Base-by-base conservation (phyloP, 768 basidiomycete genomes). In the Russula earlei region DNA sequence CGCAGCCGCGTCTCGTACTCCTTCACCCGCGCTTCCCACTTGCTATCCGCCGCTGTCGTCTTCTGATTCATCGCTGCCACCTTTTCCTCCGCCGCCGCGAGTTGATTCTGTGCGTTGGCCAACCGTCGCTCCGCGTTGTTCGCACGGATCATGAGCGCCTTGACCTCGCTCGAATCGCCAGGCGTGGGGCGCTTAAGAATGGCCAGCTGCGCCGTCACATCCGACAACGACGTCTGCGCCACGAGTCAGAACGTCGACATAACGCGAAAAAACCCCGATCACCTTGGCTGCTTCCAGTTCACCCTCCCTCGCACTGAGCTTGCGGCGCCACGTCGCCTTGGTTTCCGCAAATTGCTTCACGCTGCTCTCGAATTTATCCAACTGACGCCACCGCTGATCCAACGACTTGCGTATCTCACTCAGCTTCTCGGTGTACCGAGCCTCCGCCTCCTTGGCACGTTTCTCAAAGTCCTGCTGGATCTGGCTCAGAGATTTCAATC, bases 21-120 rank as follows among this genome's bases (percentile, higher is more conserved):
- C 69, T 84, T 86, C 43, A 98, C 89, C n/a, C 94, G 76, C 0
- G 86, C 90, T 65, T 94, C 93, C 92, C 94, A 98, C 69, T 94
- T 95, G 50, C 72, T 74, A 62, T 96, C 93, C 0, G 88, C 86
- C 0, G 73, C 74, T 0, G 75, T 73, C 36, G 78, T 87, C 74
- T 84, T 87, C 71, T 83, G 77, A 61, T 85, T 86, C 70, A 88
- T 77, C 38, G 73, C 68, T 1, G 85, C 81, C 47, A 94, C 77
- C 71, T 85, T 86, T 70, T 94, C 91, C 67, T 98, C 95, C 3
- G 87, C 82, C 22, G 82, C 77, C 1, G 83, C 68, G 2, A 97
- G 76, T 67, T 95, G 91, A 61, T 93, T 92, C 65, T 86, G 85
- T 5, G 86, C 81, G 47, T 87, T 86, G 49, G 81, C 80, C n/a